phyloP scores from a whole-genome alignment of 2,329 filamentous ascomycete species.

The Cladophialophora immunda region DNA sequence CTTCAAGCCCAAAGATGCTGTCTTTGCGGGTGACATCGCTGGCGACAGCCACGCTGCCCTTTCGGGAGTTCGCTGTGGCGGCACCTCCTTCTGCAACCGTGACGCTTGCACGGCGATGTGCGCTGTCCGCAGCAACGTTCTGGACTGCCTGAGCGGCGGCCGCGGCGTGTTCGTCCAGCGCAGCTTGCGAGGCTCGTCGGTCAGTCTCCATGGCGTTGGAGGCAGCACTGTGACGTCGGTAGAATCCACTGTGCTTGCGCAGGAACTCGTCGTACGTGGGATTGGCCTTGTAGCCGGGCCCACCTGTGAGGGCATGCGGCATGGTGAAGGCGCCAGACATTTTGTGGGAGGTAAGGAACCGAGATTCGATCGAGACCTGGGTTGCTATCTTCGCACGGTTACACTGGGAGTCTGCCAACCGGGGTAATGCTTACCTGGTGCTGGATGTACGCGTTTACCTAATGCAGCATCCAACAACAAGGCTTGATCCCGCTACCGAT shows the following conservation, averaged over 20 bases:
- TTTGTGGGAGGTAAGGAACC: neutral
- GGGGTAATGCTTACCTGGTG: neutral
- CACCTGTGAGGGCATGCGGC: conserved; percentile 40
- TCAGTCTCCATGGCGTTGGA: conserved; percentile 38
- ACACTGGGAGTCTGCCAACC: neutral
- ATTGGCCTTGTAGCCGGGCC: conserved; percentile 42
- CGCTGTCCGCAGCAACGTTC: conserved; percentile 33
- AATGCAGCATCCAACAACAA: neutral
- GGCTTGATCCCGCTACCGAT: neutral
- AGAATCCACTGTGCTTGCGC: conserved; percentile 39
- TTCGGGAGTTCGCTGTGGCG: conserved; percentile 36
- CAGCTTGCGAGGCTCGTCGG: conserved; percentile 37
- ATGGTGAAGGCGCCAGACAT: conserved; percentile 42
- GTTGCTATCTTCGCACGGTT: neutral
- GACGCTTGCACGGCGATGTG: conserved; percentile 30
- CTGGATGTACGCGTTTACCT: neutral
- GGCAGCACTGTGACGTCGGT: conserved; percentile 41
- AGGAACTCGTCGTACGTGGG: conserved; percentile 40
- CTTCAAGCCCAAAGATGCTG: conserved; percentile 40
- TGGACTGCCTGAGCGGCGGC: conserved; percentile 34
- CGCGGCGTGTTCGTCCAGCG: conserved; percentile 31
- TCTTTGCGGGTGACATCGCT: conserved; percentile 40
- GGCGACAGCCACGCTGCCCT: conserved; percentile 41
- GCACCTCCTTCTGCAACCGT: conserved; percentile 35
- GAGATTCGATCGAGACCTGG: conserved; percentile 9